Base-by-base conservation (phyloP, 371 early-diverging fungal genomes). In the Catenaria anguillulae region DNA sequence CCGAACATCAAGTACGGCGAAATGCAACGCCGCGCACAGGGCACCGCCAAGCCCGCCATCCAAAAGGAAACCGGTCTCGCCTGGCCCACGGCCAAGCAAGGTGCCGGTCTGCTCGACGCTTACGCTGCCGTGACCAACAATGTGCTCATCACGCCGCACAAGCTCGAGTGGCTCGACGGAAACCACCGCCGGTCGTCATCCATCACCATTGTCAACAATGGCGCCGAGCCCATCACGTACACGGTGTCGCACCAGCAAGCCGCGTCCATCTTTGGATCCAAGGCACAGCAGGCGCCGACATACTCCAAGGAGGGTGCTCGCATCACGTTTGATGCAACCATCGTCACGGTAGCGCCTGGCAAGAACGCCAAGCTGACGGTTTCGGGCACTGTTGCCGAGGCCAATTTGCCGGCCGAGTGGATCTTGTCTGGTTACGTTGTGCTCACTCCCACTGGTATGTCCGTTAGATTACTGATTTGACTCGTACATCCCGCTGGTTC, bases 91-190 rank as follows among this genome's bases (percentile, higher is more conserved):
- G 67, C 71, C 21, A 65, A 69, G 48, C 82, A 81, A 61, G 83
- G 81, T 4, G 72, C 76, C 31, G 81, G 83, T 13, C 64, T 79
- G 23, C 71, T 80, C 31, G 66, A 80, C 61, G 68, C 67, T 54
- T 59, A 60, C 60, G 31, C 12, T 23, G n/a, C n/a, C 2, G 29
- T 56, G 23, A n/a, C 33, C 23, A 56, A 13, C 56, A 13, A 17
- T 6, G 5, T 36, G 33, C 5, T n/a, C 23, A n/a, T 56, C 37
- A 1, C 15, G 23, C 56, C 56, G 23, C 1, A n/a, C 19, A 56
- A 56, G 26, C 15, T 56, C 56, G 56, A 56, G 37, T 31, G n/a
- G 3, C 29, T n/a, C 35, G 56, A 19, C 23, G n/a, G 35, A 2
- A 2, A 1, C 17, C 21, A n/a, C 37, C 33, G 23, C 24, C 19